Evolutionary conservation across 805 yeast species (phyloP).

Genomic region (Yamadazyma akitaensis): DNA sequence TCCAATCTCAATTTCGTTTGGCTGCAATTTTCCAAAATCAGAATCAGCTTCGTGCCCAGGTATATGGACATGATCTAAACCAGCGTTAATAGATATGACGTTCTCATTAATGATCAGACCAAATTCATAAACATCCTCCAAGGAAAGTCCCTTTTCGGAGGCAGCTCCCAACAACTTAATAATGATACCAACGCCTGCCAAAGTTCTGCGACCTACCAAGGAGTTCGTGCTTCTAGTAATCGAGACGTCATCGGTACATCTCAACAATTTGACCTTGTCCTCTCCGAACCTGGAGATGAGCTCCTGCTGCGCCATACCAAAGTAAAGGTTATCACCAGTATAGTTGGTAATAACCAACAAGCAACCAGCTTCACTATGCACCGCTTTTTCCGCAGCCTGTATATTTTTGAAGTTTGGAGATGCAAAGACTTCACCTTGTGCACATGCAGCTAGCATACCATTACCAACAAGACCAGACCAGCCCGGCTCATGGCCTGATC

Average conservation of each 20-base stretch:
- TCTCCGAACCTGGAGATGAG: conserved; percentile 28
- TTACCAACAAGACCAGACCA: conserved; percentile 38
- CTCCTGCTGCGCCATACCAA: conserved; percentile 40
- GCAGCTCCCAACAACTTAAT: conserved; percentile 33
- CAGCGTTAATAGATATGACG: conserved; percentile 34
- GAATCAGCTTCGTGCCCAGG: conserved; percentile 27
- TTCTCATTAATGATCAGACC: conserved; percentile 24
- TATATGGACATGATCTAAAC: conserved; percentile 36
- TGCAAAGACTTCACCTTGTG: conserved; percentile 43
- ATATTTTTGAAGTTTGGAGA: conserved; percentile 37
- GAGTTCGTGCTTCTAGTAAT: conserved; percentile 26
- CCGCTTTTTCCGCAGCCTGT: conserved; percentile 34
- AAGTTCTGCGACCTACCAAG: conserved; percentile 36
- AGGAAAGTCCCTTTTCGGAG: conserved; percentile 16
- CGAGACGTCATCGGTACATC: conserved; percentile 36
- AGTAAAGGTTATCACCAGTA: conserved; percentile 38
- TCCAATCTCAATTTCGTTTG: conserved; percentile 31
- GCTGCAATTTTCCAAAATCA: conserved; percentile 23
- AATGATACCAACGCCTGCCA: conserved; percentile 30
- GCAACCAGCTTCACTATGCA: conserved; percentile 32
- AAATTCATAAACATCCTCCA: conserved; percentile 24
- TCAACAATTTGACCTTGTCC: conserved; percentile 25
- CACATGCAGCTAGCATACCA: conserved; percentile 39
- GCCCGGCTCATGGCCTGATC: conserved; percentile 45
- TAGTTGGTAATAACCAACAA: conserved; percentile 35